A percentile compares a stretch with the other conserved stretches of the same genome.
These are phyloP conservation scores for Rossbeevera mucosa DNA, from an alignment of 768 basidiomycete species.

Conservation along the genomic window DNA sequence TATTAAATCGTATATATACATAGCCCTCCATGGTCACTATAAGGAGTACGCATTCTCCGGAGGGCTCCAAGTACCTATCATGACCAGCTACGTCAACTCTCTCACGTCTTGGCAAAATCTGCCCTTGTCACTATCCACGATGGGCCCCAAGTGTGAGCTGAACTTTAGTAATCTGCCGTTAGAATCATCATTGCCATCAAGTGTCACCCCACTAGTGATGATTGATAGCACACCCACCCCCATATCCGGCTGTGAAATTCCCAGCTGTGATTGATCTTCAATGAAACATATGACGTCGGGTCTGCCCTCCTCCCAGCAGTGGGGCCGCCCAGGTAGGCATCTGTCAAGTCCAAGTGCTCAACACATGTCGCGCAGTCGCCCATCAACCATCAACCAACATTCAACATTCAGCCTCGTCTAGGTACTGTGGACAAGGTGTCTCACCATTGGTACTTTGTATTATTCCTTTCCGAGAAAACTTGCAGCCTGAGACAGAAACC, in stretches of 20 bases:
- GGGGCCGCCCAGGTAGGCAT: too few species aligned
- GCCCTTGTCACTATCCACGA: not conserved
- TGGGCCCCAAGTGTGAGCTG: not conserved
- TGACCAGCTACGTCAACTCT: not conserved
- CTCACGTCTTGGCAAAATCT: not conserved
- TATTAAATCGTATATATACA: too few species aligned
- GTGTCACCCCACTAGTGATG: not conserved
- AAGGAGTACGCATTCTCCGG: not conserved
- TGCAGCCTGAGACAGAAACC: not conserved
- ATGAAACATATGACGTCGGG: not conserved
- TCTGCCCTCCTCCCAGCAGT: not conserved
- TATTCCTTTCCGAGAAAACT: not conserved
- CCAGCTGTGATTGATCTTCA: conserved; percentile 3
- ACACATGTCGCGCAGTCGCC: not conserved
- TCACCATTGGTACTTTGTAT: not conserved
- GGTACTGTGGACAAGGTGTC: not conserved
- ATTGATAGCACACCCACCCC: conserved; percentile 3
- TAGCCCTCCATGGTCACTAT: too few species aligned
- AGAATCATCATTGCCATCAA: not conserved
- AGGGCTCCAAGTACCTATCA: not conserved
- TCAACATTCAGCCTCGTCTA: not conserved
- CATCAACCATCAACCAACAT: not conserved
- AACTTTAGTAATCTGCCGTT: conserved; percentile 2
- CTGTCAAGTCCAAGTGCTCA: not conserved
- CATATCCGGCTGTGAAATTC: conserved; percentile 3